Evolutionary conservation across 495 filamentous ascomycete species (phyloP), one percentile per base, ranked within the genome.

Genomic region (Penicillium ucsense): DNA sequence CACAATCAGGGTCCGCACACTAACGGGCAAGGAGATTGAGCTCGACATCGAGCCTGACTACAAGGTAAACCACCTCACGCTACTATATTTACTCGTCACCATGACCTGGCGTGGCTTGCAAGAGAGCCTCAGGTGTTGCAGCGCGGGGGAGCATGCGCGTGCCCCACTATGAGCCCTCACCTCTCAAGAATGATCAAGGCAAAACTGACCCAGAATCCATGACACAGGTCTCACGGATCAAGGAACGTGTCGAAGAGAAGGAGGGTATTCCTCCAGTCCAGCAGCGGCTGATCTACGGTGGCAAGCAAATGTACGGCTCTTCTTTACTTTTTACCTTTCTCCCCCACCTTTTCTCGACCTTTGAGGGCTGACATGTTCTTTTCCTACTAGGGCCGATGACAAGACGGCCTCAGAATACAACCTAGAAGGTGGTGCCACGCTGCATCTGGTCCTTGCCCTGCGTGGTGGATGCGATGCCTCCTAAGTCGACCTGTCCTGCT

Each of bases 21-120:
- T 98, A 47, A 97, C 92, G 43, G 94, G 92, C 58, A 96, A 97
- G 74, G 88, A 97, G 70, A 97, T 98, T 69, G 90, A 95, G 72
- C 80, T 98, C 46, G 89, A 97, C 64, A 94, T 98, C 61, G 92
- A 98, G 72, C 71, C 80, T 6, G 84, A 90, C 55, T 90, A 95
- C 72, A 94, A 88, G 75, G 90, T 94, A 70, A 59, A 52, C 47
- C 27, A 12, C 33, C 30, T 34, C 28, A 30, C 32, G 10, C 40
- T 4, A 8, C 3, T 11, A 6, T 9, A 9, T 5, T n/a, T 28
- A 40, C 20, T 20, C 20, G 20, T 20, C 20, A 20, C 31, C 11
- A 11, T 31, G 28, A 35, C 29, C 27, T 4, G 28, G 11, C 51
- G 37, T 31, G 40, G 37, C 20, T 20, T 20, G 20, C 20, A 20